Evolutionary conservation across 2,329 filamentous ascomycete species (phyloP).

Genomic region (Epichloe brachyelytri): DNA sequence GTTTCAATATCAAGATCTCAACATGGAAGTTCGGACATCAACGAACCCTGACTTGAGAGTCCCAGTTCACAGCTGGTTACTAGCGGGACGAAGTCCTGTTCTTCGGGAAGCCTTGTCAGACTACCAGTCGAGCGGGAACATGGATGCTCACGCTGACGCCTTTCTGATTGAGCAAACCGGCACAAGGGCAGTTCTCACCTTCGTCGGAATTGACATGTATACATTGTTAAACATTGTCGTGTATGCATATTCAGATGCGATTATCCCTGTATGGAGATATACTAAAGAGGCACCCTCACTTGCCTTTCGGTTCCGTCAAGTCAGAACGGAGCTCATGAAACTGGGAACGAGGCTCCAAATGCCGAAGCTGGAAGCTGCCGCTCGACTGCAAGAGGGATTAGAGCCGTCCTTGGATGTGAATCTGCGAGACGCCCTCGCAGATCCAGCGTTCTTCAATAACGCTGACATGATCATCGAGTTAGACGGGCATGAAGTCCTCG

Average conservation of each 20-base stretch:
- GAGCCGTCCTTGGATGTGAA: constrained; percentile 54
- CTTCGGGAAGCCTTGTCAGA: constrained; percentile 50
- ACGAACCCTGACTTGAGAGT: constrained; percentile 56
- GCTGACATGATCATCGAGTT: constrained; percentile 72
- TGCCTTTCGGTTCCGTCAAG: constrained; percentile 63
- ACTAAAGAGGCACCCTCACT: constrained; percentile 51
- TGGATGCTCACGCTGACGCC: constrained; percentile 13
- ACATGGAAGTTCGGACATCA: constrained; percentile 38
- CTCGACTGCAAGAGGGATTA: constrained; percentile 58
- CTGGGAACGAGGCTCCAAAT: constrained; percentile 62
- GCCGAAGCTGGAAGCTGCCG: constrained; percentile 59
- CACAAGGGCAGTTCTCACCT: constrained; percentile 44
- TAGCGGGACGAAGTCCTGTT: constrained; percentile 60
- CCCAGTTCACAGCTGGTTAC: constrained; percentile 71
- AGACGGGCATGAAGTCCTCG: constrained; percentile 54
- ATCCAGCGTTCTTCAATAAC: constrained; percentile 61
- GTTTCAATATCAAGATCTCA: constrained; percentile 27
- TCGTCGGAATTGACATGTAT: constrained; percentile 60
- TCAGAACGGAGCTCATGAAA: constrained; percentile 79
- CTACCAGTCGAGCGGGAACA: constrained; percentile 27
- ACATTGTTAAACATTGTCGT: constrained; percentile 68
- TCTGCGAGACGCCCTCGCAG: constrained; percentile 54
- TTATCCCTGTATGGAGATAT: constrained; percentile 80
- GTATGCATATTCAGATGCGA: constrained; percentile 67
- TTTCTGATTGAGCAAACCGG: constrained; percentile 25